A percentile compares a stretch with the other conserved stretches of the same genome.
Conservation (phyloP, 208 protist genomes). For the Novymonas esmeraldas region DNA sequence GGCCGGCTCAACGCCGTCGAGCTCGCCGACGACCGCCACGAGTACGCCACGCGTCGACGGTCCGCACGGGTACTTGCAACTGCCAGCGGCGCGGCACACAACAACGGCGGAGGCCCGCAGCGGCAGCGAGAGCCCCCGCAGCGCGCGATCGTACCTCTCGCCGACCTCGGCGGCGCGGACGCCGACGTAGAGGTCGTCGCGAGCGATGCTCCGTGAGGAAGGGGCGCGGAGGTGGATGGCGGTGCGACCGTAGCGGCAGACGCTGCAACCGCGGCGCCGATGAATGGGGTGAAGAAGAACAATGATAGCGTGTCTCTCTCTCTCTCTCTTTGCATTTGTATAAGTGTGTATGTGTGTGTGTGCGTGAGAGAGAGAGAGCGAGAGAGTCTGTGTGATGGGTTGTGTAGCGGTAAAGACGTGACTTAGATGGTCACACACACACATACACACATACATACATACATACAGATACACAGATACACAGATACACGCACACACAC, state of each 20-base stretch:
- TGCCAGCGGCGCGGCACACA: not conserved
- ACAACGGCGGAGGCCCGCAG: slow-evolving; percentile 3
- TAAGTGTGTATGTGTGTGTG: not conserved
- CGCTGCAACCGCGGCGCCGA: too few species aligned
- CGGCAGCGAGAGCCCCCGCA: slow-evolving; percentile 3
- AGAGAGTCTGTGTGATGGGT: too few species aligned
- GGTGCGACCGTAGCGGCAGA: too few species aligned
- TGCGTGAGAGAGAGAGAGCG: not conserved
- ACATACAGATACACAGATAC: not conserved
- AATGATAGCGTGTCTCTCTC: too few species aligned
- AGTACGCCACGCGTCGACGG: not conserved
- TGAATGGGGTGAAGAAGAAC: too few species aligned
- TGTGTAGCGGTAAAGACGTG: too few species aligned
- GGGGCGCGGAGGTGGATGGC: too few species aligned
- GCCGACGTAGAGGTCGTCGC: not conserved
- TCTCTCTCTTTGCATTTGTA: not conserved
- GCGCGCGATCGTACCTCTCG: not conserved
- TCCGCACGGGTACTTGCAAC: not conserved
- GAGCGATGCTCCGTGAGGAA: too few species aligned
- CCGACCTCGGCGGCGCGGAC: not conserved
- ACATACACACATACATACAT: not conserved
- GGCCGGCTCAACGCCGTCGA: not conserved
- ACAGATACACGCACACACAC: not conserved
- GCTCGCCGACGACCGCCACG: not conserved
- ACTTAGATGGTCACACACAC: not conserved